Percentiles rank a stretch among this genome's conserved stretches.
phyloP scores from a whole-genome alignment of 2,329 filamentous ascomycete species.

The Trichophyton verrucosum region DNA sequence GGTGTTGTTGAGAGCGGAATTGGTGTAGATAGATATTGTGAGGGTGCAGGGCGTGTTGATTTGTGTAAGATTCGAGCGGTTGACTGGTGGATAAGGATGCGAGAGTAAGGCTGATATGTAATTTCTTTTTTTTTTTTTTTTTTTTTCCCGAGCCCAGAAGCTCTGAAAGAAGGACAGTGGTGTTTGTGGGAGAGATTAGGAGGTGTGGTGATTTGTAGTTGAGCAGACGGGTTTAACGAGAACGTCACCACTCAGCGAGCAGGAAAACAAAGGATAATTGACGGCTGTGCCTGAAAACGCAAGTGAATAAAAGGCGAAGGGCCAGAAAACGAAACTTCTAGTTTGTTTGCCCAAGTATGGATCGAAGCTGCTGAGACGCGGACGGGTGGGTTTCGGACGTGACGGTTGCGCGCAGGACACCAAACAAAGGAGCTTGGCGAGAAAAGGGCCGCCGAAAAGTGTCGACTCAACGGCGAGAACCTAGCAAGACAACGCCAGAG shows the following conservation, averaged over 20 bases:
- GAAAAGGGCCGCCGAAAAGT: background rate
- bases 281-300: background rate
- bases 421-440: slow-evolving; percentile 5
- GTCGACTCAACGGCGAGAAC: background rate
- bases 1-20: slow-evolving; percentile 13
- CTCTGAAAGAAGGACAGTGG: slow-evolving; percentile 24
- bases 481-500: slow-evolving; percentile 7
- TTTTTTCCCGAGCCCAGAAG: slow-evolving; percentile 18
- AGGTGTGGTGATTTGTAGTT: slow-evolving; percentile 18
- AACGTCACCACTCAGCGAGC: background rate
- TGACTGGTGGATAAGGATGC: slow-evolving; percentile 5
- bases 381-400: background rate
- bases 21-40: slow-evolving; percentile 14
- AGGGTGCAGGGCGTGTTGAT: slow-evolving; percentile 7
- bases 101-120: slow-evolving; percentile 3
- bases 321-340: background rate
- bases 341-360: background rate
- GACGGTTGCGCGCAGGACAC: background rate
- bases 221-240: slow-evolving; percentile 11
- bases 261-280: background rate
- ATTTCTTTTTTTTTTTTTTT: no score
- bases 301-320: background rate
- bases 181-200: slow-evolving; percentile 7
- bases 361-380: background rate
- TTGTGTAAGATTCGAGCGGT: slow-evolving; percentile 5